Conservation (phyloP, 352 stramenopile species). For the Phytophthora litchii region DNA sequence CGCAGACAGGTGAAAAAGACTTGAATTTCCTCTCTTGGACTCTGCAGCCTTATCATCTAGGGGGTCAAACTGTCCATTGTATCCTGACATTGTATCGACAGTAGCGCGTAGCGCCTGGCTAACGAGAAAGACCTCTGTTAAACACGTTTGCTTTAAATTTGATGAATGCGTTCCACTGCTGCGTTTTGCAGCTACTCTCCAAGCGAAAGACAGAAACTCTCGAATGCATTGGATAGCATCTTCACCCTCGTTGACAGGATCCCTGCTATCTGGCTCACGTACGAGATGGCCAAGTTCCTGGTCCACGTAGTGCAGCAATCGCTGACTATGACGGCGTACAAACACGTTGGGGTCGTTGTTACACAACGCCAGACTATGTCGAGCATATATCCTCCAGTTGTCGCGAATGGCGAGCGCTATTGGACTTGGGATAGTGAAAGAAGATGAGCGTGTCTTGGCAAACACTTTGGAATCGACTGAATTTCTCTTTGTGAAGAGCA, state of each 20-base stretch:
- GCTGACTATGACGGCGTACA: constrained; percentile 36
- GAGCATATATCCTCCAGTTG: constrained; percentile 44
- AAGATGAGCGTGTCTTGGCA: constrained; percentile 5
- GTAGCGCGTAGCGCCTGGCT: constrained; percentile 41
- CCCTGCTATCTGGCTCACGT: neutral
- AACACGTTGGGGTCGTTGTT: constrained; percentile 68
- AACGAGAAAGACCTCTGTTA: constrained; percentile 54
- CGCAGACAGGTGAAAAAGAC: neutral
- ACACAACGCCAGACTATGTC: constrained; percentile 40
- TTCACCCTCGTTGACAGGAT: neutral
- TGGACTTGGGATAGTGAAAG: constrained; percentile 1
- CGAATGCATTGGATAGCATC: constrained; percentile 40
- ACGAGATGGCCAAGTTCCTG: constrained; percentile 17
- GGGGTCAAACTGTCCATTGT: constrained; percentile 2
- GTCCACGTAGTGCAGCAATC: constrained; percentile 28
- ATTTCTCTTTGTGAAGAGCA: neutral
- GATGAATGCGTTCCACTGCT: neutral
- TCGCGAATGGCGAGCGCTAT: constrained; percentile 25
- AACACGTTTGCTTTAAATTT: constrained; percentile 24
- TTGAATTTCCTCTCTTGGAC: neutral
- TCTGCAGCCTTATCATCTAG: constrained; percentile 5
- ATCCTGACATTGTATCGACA: constrained; percentile 24
- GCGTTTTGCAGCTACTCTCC: constrained; percentile 47
- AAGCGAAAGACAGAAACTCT: constrained; percentile 48
- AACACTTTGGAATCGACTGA: neutral